Evolutionary conservation across 2,329 filamentous ascomycete species (phyloP).

Genomic region (Sclerotinia glacialis): DNA sequence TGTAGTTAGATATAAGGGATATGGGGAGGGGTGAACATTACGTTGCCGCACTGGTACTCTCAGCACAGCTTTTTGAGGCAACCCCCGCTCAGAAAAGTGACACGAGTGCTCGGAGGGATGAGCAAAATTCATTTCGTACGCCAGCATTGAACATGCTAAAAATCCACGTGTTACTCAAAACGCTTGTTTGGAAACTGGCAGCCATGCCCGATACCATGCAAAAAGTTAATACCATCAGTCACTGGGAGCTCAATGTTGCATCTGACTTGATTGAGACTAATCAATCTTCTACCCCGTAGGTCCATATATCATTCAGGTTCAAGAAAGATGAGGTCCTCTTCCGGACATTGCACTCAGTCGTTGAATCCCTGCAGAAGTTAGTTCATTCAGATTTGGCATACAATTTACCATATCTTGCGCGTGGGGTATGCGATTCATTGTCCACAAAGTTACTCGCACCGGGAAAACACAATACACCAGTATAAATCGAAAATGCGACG

Average conservation of each 20-base stretch:
- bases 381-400: background rate
- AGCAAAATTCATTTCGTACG: background rate
- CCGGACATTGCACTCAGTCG: no score
- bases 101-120: background rate
- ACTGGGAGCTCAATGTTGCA: background rate
- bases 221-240: background rate
- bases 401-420: no score
- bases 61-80: background rate
- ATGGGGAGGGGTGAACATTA: background rate
- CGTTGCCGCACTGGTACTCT: background rate
- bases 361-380: background rate
- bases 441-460: background rate
- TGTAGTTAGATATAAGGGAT: no score
- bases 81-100: background rate
- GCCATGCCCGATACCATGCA: background rate
- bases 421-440: background rate
- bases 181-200: background rate
- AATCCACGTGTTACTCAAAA: background rate
- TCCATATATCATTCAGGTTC: background rate
- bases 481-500: background rate
- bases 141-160: background rate
- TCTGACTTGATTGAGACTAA: background rate
- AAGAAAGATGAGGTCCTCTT: background rate
- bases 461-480: no score
- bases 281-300: background rate